These are phyloP conservation scores for Ophiostoma populinum DNA, from an alignment of 2,329 filamentous ascomycete species.

Conservation along the genomic window DNA sequence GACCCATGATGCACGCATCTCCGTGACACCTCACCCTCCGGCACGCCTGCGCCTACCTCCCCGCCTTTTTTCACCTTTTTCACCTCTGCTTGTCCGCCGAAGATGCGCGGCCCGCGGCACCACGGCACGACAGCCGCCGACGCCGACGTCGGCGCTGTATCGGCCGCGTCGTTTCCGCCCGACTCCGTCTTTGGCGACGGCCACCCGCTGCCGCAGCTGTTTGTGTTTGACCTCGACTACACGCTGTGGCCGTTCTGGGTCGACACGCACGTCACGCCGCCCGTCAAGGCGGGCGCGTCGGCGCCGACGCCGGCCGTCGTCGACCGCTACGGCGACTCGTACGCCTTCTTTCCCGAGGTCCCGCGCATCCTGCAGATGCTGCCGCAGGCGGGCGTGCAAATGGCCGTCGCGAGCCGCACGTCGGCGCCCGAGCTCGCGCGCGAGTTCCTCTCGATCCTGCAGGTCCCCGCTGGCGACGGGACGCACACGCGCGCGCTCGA, in stretches of 20 bases:
- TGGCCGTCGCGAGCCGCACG: slow-evolving; percentile 71
- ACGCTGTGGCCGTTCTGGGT: slow-evolving; percentile 99
- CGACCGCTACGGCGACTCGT: slow-evolving; percentile 47
- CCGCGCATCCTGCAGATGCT: slow-evolving; percentile 49
- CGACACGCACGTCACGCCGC: slow-evolving; percentile 73
- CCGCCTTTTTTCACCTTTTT: background rate
- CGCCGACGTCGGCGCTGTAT: no score
- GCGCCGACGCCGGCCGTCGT: slow-evolving; percentile 15
- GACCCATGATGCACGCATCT: no score
- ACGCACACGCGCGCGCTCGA: slow-evolving; percentile 27
- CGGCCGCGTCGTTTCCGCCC: background rate
- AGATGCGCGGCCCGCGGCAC: no score
- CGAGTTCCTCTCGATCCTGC: slow-evolving; percentile 62
- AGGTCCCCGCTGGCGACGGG: slow-evolving; percentile 25
- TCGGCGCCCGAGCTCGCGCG: slow-evolving; percentile 61
- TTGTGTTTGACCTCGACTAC: slow-evolving; percentile 95
- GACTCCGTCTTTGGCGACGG: slow-evolving; percentile 22
- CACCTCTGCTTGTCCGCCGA: slow-evolving; percentile 1
- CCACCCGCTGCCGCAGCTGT: slow-evolving; percentile 59
- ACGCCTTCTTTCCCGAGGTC: slow-evolving; percentile 54
- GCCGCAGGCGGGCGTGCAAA: slow-evolving; percentile 24
- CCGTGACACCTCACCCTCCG: no score
- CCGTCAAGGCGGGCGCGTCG: slow-evolving; percentile 21
- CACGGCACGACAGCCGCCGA: no score
- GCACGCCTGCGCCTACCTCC: no score